Conservation (phyloP, 768 basidiomycete species). For the Tremella fuciformis region DNA sequence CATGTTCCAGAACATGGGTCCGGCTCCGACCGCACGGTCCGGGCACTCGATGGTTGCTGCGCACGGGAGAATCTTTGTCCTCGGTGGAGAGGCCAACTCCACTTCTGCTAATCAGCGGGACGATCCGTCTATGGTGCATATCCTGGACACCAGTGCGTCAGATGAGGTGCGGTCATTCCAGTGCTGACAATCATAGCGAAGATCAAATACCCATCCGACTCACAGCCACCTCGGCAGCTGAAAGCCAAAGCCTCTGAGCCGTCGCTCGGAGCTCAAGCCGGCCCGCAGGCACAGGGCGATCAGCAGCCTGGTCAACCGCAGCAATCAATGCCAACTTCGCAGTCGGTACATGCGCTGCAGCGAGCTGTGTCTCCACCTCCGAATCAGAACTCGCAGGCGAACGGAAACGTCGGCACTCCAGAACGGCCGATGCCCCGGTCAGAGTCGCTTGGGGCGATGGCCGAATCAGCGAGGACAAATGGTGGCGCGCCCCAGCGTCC, state of each 20-base stretch:
- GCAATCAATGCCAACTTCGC: not conserved
- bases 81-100: conserved; percentile 87
- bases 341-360: not conserved
- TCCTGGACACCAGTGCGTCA: conserved; percentile 84
- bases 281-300: not conserved
- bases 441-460: conserved; percentile 18
- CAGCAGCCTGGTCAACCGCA: not conserved
- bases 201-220: conserved; percentile 21
- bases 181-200: conserved; percentile 56
- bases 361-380: conserved; percentile 1
- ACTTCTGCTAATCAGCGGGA: conserved; percentile 64
- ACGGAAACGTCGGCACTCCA: not conserved
- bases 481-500: conserved; percentile 53
- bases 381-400: not conserved
- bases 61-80: conserved; percentile 76
- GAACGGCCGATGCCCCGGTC: conserved; percentile 20
- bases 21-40: conserved; percentile 82
- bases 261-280: not conserved
- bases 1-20: conserved; percentile 99
- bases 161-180: too few species aligned
- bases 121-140: conserved; percentile 77
- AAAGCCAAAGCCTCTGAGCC: conserved; percentile 9
- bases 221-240: conserved; percentile 21
- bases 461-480: conserved; percentile 19
- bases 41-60: conserved; percentile 98